Base-by-base conservation (phyloP, 495 filamentous ascomycete genomes). In the Podospora didyma region DNA sequence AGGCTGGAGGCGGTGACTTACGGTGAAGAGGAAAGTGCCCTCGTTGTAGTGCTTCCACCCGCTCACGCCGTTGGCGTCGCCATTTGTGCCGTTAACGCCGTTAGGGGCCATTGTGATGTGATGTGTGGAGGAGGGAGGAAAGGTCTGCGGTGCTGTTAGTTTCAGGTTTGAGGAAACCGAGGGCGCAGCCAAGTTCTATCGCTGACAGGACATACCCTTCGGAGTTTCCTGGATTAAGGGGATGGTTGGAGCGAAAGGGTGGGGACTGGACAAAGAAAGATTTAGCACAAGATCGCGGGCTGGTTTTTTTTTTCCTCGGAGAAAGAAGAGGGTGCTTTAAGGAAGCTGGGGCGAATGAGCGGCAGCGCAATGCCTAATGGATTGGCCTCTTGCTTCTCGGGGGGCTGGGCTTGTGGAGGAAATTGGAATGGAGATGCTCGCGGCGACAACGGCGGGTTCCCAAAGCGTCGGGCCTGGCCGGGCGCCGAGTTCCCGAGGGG, bases 21-120 rank as follows among this genome's bases (percentile, higher is more conserved):
- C 80, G 75, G 93, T 98, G 88, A 98, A 98, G 64, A 97, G 86
- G 82, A 96, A 97, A 64, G 89, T 94, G 60, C 83, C 86, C 64
- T 79, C 65, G 61, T 84, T 81, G 64, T 78, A 75, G 70, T 76
- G 69, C 65, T 63, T 74, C 67, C 70, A 68, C 53, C 69, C 70
- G 70, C 70, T 74, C 61, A 73, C 62, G 62, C 69, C 71, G 56
- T 66, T 66, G 60, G 60, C 42, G 55, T 41, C 45, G 46, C 64
- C 66, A 26, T 66, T 66, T 56, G 61, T 57, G 60, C 75, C 74
- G 31, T 68, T 68, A 56, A 60, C 56, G 60, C 75, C 74, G 75
- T 82, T 85, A 64, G 80, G 65, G 73, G 79, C 81, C 84, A 88
- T 89, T 78, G 69, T 84, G 77, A 63, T 41, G 31, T 56, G 39